Evolutionary conservation across 208 protist genomes (phyloP), one percentile per base, ranked within the genome.

Genomic region (Histomonas meleagridis): DNA sequence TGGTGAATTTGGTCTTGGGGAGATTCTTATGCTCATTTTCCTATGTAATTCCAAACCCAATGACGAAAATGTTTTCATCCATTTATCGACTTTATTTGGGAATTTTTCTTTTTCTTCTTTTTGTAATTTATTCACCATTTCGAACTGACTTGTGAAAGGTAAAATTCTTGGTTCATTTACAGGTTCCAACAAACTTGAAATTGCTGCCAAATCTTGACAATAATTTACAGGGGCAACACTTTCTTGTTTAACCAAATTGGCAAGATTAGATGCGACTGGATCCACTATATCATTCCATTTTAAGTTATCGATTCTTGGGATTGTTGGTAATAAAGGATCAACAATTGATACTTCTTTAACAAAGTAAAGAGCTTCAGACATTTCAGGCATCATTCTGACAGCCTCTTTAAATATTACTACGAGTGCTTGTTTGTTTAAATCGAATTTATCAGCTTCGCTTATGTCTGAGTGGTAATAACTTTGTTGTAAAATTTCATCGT

Each of bases 361-460:
- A 28, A 86, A 86, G 38, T 86, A 40, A 51, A 86, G 7, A 16
- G 76, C 76, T 86, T 86, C 76, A 38, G n/a, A 18, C 76, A 86
- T 86, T 32, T 16, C 7, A 38, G 76, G 43, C 0, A 86, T 5
- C 23, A 26, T 55, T 1, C 55, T 14, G 1, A 40, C 21, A 26
- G 76, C 76, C 0, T 12, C 43, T 0, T 48, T 86, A 28, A 86
- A 86, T 32, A 86, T 86, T 38, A 86, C 46, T 9, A 51, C 23
- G 0, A 86, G 16, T 32, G 76, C 76, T 53, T 48, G 76, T 57
- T 51, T 55, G 26, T 86, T 86, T 14, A 86, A 28, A n/a, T 86
- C 76, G 4, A 9, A 38, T n/a, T n/a, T n/a, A 5, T 51, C 60
- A 65, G 23, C 16, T 65, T 65, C 60, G 18, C 12, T 18, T n/a